Percentiles rank a stretch among this genome's conserved stretches.
These are phyloP conservation scores for Ceratobasidium sp. DNA, from an alignment of 1,284 basidiomycete species.

Conservation along the genomic window DNA sequence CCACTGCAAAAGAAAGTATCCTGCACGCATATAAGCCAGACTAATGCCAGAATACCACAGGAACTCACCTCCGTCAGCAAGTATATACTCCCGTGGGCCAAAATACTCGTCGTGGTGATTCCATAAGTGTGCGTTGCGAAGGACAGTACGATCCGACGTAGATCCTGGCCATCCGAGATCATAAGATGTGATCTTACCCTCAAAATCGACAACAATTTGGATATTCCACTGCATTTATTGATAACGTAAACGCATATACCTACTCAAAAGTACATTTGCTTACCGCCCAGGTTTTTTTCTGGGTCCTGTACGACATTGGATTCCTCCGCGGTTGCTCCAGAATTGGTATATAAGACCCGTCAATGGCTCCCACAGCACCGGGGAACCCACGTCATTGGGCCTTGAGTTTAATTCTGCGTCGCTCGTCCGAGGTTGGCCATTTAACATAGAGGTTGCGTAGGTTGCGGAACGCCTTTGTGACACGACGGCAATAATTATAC, in stretches of 20 bases:
- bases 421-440: not conserved
- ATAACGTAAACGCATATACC: not conserved
- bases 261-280: not conserved
- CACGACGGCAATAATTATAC: not conserved
- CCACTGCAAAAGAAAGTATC: not conserved
- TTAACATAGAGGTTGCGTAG: not conserved
- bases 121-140: not conserved
- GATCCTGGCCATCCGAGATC: constrained; percentile 7
- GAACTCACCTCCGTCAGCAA: constrained; percentile 3
- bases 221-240: not conserved
- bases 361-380: not conserved
- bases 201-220: not conserved
- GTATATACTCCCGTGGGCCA: not conserved
- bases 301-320: not conserved
- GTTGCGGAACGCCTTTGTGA: not conserved
- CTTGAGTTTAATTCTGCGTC: not conserved
- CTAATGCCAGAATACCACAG: not conserved
- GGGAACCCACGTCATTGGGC: not conserved
- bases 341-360: not conserved
- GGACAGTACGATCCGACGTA: not conserved
- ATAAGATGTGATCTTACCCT: not conserved
- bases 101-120: not conserved
- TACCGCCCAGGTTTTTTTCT: not conserved
- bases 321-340: not conserved
- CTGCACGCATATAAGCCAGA: not conserved